These are phyloP conservation scores for Exophiala dermatitidis DNA, from an alignment of 2,329 filamentous ascomycete genomes.

Conservation along the genomic window DNA sequence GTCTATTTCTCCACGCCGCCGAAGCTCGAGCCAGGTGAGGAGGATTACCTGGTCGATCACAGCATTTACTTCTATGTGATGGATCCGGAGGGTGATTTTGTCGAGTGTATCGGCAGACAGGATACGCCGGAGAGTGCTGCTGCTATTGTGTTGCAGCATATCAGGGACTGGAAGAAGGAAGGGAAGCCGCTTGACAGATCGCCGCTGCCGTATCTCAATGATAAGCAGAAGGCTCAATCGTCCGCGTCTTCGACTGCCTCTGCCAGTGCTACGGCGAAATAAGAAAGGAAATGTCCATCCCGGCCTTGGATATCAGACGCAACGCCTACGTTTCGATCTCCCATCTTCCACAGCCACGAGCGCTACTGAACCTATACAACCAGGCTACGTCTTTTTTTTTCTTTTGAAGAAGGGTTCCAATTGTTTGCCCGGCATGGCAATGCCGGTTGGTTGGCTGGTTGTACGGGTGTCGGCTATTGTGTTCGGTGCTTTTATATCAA, in stretches of 20 bases:
- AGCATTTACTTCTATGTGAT: constrained; percentile 99
- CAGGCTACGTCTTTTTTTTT: too few species aligned
- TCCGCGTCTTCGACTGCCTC: too few species aligned
- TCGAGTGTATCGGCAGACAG: constrained; percentile 91
- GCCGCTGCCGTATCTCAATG: constrained; percentile 21
- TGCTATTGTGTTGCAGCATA: constrained; percentile 75
- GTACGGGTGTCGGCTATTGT: too few species aligned
- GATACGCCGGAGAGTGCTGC: constrained; percentile 84
- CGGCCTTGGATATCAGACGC: too few species aligned
- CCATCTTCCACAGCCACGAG: too few species aligned
- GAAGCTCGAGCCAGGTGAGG: constrained; percentile 78
- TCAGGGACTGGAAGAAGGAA: constrained; percentile 64
- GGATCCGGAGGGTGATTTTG: constrained; percentile 97
- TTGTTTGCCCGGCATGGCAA: too few species aligned
- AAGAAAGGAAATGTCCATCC: background rate
- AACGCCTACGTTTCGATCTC: too few species aligned
- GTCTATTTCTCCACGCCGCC: constrained; percentile 95
- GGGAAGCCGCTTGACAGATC: constrained; percentile 46
- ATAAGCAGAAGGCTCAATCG: constrained; percentile 2
- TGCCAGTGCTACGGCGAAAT: background rate
- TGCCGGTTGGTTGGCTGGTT: too few species aligned
- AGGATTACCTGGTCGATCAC: constrained; percentile 92
- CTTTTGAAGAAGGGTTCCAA: too few species aligned
- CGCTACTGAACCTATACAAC: too few species aligned
- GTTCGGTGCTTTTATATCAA: too few species aligned